Base-by-base conservation (phyloP, 2,329 filamentous ascomycete genomes). In the Ceratocystiopsis minuta region DNA sequence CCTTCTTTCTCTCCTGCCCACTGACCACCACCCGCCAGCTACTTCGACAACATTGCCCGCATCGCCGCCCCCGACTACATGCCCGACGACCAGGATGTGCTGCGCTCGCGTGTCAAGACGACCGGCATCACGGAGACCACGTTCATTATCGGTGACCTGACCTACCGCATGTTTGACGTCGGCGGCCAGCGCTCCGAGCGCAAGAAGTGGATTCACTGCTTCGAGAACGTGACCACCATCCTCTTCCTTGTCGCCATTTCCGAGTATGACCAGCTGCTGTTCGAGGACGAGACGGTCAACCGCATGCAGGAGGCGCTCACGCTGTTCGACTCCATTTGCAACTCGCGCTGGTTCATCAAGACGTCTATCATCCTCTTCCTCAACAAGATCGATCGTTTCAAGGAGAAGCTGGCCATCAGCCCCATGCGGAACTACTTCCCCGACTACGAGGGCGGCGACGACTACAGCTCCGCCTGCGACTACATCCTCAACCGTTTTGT, bases 171-270 rank as follows among this genome's bases (percentile, higher is more conserved):
- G 87, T 94, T 94, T 63, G 87, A 95, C 55, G 87, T 95, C 37
- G 87, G 87, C 71, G 88, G 87, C 50, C 87, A 94, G 64, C 76
- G 87, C 59, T 94, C 85, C 7, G 87, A 95, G 65, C 79, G 87
- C 59, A 95, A 95, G 80, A 95, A 95, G 75, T 95, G 87, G 87
- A 95, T 95, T 53, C 87, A 95, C 67, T 94, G 87, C 67, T 95
- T 95, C 63, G 87, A 95, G 67, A 94, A 95, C 54, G 87, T 95
- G 55, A 94, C 86, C 10, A 93, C 87, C 11, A 93, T 95, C 53
- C 80, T 95, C 34, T 95, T 95, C 77, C 67, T 94, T 43, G 88
- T 95, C 51, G 88, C 88, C 62, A 94, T 95, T 53, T 94, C 86
- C 51, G 87, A 94, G 62, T 95, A 95, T 67, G 87, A 95, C 59